A percentile compares a stretch with the other conserved stretches of the same genome.
Evolutionary conservation across 2,329 filamentous ascomycete genomes (phyloP).

Genomic region (Albophoma yamanashiensis): DNA sequence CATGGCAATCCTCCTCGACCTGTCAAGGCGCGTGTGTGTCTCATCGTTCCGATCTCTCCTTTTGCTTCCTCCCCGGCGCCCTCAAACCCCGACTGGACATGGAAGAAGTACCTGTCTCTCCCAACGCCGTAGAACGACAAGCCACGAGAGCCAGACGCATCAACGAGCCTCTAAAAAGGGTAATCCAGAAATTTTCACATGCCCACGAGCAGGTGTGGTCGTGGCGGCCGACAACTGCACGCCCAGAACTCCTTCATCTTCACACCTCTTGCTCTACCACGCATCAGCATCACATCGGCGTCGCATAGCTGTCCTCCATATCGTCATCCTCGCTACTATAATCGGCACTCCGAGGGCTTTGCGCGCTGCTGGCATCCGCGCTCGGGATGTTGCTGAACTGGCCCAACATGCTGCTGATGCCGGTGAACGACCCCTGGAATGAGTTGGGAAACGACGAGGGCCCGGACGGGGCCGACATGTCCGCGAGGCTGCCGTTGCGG

Average conservation of each 20-base stretch:
- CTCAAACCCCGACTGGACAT: background rate
- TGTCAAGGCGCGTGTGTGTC: background rate
- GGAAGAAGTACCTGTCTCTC: background rate
- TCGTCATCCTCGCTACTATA: slow-evolving; percentile 43
- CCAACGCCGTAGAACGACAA: background rate
- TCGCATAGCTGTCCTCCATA: slow-evolving; percentile 28
- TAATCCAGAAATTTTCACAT: background rate
- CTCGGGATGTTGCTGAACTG: slow-evolving; percentile 34
- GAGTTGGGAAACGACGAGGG: slow-evolving; percentile 12
- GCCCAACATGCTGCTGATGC: slow-evolving; percentile 23
- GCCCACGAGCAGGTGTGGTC: background rate
- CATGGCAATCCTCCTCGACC: background rate
- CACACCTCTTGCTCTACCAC: background rate
- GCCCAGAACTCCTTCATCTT: background rate
- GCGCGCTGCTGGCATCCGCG: slow-evolving; percentile 36
- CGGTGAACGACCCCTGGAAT: slow-evolving; percentile 20
- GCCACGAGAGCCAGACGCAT: background rate
- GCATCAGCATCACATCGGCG: slow-evolving; percentile 11
- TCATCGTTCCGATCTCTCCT: background rate
- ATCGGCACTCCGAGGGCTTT: slow-evolving; percentile 38
- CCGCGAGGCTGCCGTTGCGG: slow-evolving; percentile 37
- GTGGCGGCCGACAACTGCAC: background rate
- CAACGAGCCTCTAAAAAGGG: background rate
- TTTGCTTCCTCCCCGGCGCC: background rate
- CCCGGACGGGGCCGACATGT: slow-evolving; percentile 27